Base-by-base conservation (phyloP, 768 basidiomycete species). In the Scleroderma bovista region DNA sequence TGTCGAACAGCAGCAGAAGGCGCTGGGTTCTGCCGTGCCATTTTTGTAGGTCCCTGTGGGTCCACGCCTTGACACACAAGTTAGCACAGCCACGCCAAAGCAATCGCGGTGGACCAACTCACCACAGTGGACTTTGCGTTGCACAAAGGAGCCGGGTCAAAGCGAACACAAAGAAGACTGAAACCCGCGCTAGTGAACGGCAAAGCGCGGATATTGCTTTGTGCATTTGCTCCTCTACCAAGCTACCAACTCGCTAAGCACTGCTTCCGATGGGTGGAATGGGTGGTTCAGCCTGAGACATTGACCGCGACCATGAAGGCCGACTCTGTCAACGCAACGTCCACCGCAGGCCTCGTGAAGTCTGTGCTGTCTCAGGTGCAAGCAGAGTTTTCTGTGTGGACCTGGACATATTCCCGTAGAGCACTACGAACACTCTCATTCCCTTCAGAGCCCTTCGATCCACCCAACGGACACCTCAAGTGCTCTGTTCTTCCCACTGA, bases 21-120 rank as follows among this genome's bases (percentile, higher is more conserved):
- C 53, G 44, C 52, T 51, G 53, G 51, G 44, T 52, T 50, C 50
- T 51, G 29, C n/a, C n/a, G n/a, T 53, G 57, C 65, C 55, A 44
- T 59, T 66, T 68, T 68, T 56, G 65, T 67, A 62, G 65, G 57
- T 66, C 54, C 60, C 32, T 67, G 65, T 67, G 55, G 65, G 65
- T 67, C 65, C 65, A 66, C 31, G 16, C 39, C 6, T 17, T 16
- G 6, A 41, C 51, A 48, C 32, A 17, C 36, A 2, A 13, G 38
- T 52, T 15, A 54, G 48, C 41, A 48, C 34, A 40, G 44, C 49
- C 12, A 6, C 13, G 34, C 3, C 13, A 12, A 13, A 3, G 34
- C 5, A 12, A 3, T 6, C 4, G 4, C 6, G 41, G 41, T 43
- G 41, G 41, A 43, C 41, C 23, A 26, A 43, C 41, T 43, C 24